Evolutionary conservation across 192 early-diverging fungal species (phyloP).

Genomic region (Gryganskiella cystojenkinii): DNA sequence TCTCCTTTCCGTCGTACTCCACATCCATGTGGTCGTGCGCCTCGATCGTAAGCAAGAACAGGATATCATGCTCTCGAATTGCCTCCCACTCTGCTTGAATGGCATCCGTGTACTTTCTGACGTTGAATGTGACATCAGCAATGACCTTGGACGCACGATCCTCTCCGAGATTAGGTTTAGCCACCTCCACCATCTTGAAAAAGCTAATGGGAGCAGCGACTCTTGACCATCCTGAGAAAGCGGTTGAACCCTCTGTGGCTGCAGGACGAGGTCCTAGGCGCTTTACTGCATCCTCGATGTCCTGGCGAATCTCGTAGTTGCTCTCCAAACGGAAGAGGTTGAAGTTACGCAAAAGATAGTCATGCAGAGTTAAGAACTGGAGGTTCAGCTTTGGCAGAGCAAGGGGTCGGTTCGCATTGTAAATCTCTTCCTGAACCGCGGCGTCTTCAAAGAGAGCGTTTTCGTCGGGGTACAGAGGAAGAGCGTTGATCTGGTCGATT

Average conservation of each 20-base stretch:
- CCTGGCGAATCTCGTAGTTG: conserved; percentile 85
- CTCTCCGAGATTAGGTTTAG: conserved; percentile 76
- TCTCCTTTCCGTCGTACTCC: conserved; percentile 56
- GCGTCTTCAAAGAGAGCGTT: conserved; percentile 76
- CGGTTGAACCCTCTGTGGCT: conserved; percentile 66
- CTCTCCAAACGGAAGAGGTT: conserved; percentile 86
- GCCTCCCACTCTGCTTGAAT: conserved; percentile 91
- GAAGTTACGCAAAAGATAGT: conserved; percentile 91
- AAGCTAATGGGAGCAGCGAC: conserved; percentile 84
- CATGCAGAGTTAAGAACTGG: conserved; percentile 93
- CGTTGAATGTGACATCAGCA: conserved; percentile 81
- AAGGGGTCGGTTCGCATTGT: conserved; percentile 61
- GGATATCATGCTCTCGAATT: conserved; percentile 85
- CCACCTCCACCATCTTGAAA: conserved; percentile 80
- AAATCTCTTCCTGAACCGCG: conserved; percentile 75
- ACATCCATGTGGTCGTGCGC: conserved; percentile 57
- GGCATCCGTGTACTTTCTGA: conserved; percentile 74
- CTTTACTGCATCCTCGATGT: conserved; percentile 88
- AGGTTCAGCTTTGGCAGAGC: conserved; percentile 91
- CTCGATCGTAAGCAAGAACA: conserved; percentile 85
- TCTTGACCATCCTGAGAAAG: conserved; percentile 94
- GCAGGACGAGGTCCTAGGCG: conserved; percentile 77
- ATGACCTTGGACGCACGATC: conserved; percentile 76
- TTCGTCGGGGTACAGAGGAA: conserved; percentile 86
- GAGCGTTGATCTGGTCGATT: conserved; percentile 73